These are phyloP conservation scores for Penicillium glabrum DNA, from an alignment of 2,329 filamentous ascomycete species.

Conservation along the genomic window DNA sequence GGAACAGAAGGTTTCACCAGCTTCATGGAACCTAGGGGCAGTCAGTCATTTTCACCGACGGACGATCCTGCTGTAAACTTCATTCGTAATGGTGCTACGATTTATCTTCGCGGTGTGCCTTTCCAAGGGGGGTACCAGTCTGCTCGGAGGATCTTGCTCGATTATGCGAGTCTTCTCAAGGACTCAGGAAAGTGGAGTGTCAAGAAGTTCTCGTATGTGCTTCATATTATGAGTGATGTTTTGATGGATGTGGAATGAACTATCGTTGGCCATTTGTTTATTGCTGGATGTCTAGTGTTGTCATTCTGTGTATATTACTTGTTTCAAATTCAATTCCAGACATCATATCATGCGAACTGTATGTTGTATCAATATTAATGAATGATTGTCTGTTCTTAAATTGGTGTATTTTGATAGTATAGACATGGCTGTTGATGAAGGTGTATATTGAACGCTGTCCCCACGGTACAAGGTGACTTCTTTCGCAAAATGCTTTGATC, in stretches of 20 bases:
- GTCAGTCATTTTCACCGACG: conserved; percentile 24
- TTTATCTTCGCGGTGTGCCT: conserved; percentile 50
- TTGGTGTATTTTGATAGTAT: too few species aligned
- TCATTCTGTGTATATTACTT: neutral
- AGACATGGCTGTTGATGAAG: too few species aligned
- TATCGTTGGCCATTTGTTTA: neutral
- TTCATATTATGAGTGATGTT: conserved; percentile 57
- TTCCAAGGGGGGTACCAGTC: conserved; percentile 53
- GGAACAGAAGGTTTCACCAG: conserved; percentile 48
- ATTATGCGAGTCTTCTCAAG: conserved; percentile 54
- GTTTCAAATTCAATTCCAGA: neutral
- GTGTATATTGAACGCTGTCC: too few species aligned
- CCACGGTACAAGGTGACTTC: too few species aligned
- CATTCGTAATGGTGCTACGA: conserved; percentile 50
- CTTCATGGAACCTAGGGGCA: conserved; percentile 35
- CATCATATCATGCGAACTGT: neutral
- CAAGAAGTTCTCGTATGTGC: conserved; percentile 51
- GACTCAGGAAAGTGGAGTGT: conserved; percentile 55
- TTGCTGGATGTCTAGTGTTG: neutral
- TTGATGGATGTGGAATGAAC: conserved; percentile 37
- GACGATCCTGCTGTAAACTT: conserved; percentile 42
- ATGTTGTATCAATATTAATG: neutral
- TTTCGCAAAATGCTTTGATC: too few species aligned
- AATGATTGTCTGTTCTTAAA: neutral
- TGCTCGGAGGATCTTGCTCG: conserved; percentile 51